Base-by-base conservation (phyloP, 257 asterid genomes). In the Cruciata laevipes region DNA sequence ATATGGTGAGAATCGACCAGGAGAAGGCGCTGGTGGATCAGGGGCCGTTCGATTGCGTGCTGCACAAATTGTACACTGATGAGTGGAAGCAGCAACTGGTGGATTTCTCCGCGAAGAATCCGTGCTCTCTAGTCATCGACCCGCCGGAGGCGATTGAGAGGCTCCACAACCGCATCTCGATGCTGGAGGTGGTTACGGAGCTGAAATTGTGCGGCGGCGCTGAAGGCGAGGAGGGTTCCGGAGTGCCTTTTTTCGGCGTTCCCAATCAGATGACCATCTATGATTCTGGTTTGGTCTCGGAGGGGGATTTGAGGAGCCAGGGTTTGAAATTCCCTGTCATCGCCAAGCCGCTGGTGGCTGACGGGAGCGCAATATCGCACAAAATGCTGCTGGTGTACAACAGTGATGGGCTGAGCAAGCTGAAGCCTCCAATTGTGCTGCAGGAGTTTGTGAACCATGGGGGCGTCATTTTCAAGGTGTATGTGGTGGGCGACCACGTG, bases 401-500 rank as follows among this genome's bases (percentile, higher is more conserved):
- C 9, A 72, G 69, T 13, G 95, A 79, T 12, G 95, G 93, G 17
- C 69, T 88, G 77, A 73, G 78, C 67, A 81, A 85, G 80, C 79
- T 88, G 62, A 88, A 82, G 33, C 92, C 92, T 30, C 95, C 95
- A 13, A 76, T 84, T 67, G 95, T 88, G 44, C 69, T 85, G 71
- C 95, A 85, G 79, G 92, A 88, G 77, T 85, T 88, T 73, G 87
- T 88, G 58, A 88, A 88, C 47, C 95, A 88, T 9, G 95, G 92
- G 2, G 95, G 88, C 6, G 86, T 88, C 47, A 83, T 88, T 58
- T 88, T 88, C 62, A 88, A 88, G 84, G 95, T 88, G 68, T 88
- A 85, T 69, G 95, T 88, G 33, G 95, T 88, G 33, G 95, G 95
- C 7, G 92, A 83, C 61, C 81, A 81, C 32, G 92, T 88, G 63